These are phyloP conservation scores for Sporobolus alterniflorus DNA, from an alignment of 202 grass and related monocot genomes.

Conservation along the genomic window DNA sequence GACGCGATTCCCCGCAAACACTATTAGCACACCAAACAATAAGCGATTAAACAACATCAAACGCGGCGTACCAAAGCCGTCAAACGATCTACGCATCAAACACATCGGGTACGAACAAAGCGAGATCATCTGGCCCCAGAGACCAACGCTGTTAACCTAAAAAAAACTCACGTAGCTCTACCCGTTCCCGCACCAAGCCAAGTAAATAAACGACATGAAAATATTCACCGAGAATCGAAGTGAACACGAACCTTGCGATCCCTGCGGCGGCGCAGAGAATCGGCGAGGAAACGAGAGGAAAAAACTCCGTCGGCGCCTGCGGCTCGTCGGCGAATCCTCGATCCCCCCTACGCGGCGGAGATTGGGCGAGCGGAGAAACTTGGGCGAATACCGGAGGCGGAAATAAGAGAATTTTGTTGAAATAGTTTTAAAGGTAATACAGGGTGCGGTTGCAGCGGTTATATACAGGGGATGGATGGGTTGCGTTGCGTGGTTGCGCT, in stretches of 20 bases:
- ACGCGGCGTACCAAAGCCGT: neutral
- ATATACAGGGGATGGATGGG: constrained; percentile 7
- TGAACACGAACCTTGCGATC: constrained; percentile 39
- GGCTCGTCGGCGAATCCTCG: neutral
- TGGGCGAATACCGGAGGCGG: neutral
- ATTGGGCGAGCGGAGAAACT: constrained; percentile 30
- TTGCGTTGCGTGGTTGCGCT: constrained; percentile 3
- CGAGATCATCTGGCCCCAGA: neutral
- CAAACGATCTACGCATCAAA: constrained; percentile 16
- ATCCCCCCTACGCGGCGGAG: neutral
- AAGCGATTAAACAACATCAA: neutral
- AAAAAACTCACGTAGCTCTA: neutral
- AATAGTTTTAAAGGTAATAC: neutral
- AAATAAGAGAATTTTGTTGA: neutral
- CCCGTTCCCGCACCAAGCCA: constrained; percentile 19
- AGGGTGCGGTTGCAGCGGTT: constrained; percentile 4
- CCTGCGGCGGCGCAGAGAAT: neutral
- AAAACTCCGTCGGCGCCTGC: neutral
- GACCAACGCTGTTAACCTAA: neutral
- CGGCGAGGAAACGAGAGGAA: neutral
- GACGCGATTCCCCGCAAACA: neutral
- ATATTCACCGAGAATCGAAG: neutral
- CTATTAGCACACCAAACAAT: neutral
- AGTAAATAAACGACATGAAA: neutral
- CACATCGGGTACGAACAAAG: neutral